Conservation (phyloP, 2,329 filamentous ascomycete genomes). For the Botrytis elliptica region DNA sequence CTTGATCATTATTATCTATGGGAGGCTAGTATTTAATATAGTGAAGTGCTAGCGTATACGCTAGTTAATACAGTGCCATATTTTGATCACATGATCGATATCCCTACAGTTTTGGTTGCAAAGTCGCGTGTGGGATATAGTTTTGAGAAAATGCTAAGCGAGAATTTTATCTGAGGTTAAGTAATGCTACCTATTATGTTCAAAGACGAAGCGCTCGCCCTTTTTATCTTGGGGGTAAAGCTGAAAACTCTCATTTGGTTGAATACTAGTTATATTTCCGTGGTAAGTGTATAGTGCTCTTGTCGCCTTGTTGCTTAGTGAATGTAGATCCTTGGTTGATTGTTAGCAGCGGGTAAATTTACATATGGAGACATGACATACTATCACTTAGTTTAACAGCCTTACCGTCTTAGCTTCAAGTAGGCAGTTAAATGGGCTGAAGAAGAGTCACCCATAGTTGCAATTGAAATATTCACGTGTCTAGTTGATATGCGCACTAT, state of each 20-base stretch:
- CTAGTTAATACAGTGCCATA: too few relatives aligned
- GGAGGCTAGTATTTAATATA: too few relatives aligned
- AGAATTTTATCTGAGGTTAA: background rate
- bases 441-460: background rate
- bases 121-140: background rate
- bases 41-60: too few relatives aligned
- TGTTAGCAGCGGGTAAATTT: background rate
- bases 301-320: background rate
- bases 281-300: background rate
- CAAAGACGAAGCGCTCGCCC: background rate
- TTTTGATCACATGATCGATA: too few relatives aligned
- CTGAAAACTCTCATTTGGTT: background rate
- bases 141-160: background rate
- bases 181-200: rapidly evolving
- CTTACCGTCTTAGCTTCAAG: background rate
- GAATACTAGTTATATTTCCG: rapidly evolving
- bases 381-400: background rate
- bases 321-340: background rate
- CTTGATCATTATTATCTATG: too few relatives aligned
- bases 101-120: background rate
- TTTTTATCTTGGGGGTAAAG: background rate
- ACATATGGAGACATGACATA: background rate
- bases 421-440: background rate
- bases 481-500: too few relatives aligned
- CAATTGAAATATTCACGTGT: background rate